Conservation (phyloP, 2,329 filamentous ascomycete genomes). For the Domatiomyces catenatus region DNA sequence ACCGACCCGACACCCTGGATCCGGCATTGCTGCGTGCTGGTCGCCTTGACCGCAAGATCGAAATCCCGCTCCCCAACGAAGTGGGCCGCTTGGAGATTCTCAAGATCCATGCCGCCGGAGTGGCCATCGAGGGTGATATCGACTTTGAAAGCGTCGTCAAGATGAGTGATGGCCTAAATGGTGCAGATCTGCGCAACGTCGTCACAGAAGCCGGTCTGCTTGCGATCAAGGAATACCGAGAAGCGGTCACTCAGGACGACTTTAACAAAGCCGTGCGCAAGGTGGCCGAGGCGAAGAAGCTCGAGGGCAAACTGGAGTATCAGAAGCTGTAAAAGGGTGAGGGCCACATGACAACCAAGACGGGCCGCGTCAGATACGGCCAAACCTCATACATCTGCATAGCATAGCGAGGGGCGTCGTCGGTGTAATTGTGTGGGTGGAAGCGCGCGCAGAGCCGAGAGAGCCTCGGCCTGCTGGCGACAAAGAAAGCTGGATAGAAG, state of each 20-base stretch:
- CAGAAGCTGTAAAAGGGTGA: slow-evolving; percentile 58
- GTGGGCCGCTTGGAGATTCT: slow-evolving; percentile 90
- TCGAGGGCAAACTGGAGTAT: slow-evolving; percentile 96
- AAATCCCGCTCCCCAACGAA: slow-evolving; percentile 93
- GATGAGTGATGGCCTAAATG: slow-evolving; percentile 98
- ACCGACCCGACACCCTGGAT: slow-evolving; percentile 90
- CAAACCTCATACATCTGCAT: not conserved
- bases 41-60: slow-evolving; percentile 90
- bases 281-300: slow-evolving; percentile 92
- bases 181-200: slow-evolving; percentile 91
- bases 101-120: slow-evolving; percentile 85
- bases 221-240: slow-evolving; percentile 95
- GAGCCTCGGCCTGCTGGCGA: not conserved
- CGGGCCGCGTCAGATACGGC: not conserved
- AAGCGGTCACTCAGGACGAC: slow-evolving; percentile 93
- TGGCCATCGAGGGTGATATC: slow-evolving; percentile 82
- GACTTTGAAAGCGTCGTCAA: slow-evolving; percentile 99
- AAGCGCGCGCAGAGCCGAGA: not conserved
- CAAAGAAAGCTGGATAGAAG: not conserved
- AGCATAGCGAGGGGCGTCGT: not conserved
- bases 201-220: slow-evolving; percentile 95
- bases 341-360: not conserved
- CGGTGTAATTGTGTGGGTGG: not conserved
- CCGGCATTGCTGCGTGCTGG: slow-evolving; percentile 83
- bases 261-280: slow-evolving; percentile 99